phyloP scores from a whole-genome alignment of 352 stramenopile species.

The Saprolegnia diclina region DNA sequence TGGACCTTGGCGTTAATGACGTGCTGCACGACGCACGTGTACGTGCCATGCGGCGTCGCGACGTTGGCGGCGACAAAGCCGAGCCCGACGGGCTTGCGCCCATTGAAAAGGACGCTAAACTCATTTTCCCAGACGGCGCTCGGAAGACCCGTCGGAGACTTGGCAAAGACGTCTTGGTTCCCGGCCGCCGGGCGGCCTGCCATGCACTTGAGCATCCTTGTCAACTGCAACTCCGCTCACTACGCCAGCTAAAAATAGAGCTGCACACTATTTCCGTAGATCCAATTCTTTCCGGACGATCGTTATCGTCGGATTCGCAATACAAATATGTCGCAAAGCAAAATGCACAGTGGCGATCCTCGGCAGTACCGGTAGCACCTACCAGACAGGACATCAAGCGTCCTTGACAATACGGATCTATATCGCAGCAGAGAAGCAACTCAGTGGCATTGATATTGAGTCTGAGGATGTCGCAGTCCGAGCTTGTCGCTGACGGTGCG shows the following conservation, averaged over 20 bases:
- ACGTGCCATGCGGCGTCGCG: constrained; percentile 24
- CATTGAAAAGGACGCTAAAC: constrained; percentile 55
- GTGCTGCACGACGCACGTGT: constrained; percentile 42
- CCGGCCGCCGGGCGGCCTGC: not conserved
- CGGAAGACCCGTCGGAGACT: not conserved
- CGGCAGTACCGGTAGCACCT: too few relatives aligned
- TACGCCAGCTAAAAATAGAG: not conserved
- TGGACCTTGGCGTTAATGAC: constrained; percentile 34
- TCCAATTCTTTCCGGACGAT: not conserved
- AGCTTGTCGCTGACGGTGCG: too few relatives aligned
- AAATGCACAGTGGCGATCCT: too few relatives aligned
- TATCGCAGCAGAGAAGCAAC: too few relatives aligned
- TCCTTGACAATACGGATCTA: too few relatives aligned
- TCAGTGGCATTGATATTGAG: too few relatives aligned
- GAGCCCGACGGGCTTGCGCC: constrained; percentile 41
- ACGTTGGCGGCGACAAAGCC: constrained; percentile 33
- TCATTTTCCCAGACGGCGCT: constrained; percentile 37
- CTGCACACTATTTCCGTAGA: not conserved
- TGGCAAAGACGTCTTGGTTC: constrained; percentile 19
- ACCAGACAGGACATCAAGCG: too few relatives aligned
- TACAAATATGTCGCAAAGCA: too few relatives aligned
- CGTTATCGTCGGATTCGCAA: too few relatives aligned
- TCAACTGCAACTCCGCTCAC: not conserved
- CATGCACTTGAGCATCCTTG: constrained; percentile 23
- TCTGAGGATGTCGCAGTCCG: too few relatives aligned